These are phyloP conservation scores for Lecanicillium sp. DNA, from an alignment of 2,329 filamentous ascomycete species.

Conservation along the genomic window DNA sequence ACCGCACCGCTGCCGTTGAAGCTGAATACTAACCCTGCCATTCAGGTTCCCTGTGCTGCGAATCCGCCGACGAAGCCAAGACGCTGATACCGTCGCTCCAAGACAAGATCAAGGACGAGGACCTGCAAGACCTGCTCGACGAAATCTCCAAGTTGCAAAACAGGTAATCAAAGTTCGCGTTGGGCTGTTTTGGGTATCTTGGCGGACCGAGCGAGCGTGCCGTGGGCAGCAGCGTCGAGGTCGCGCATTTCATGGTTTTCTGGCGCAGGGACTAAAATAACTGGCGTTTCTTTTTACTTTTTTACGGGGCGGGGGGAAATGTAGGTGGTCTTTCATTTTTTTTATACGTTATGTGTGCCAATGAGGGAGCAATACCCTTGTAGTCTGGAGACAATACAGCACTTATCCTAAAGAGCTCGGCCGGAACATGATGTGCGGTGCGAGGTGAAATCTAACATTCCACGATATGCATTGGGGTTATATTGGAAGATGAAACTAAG, in stretches of 20 bases:
- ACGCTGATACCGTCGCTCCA: conserved; percentile 84
- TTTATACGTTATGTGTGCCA: not conserved
- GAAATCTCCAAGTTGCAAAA: conserved; percentile 76
- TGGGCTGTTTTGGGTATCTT: not conserved
- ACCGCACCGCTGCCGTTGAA: too few relatives aligned
- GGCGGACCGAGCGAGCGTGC: not conserved
- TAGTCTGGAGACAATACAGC: not conserved
- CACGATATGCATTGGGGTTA: too few relatives aligned
- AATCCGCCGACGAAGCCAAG: conserved; percentile 90
- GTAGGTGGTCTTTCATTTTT: conserved; percentile 2
- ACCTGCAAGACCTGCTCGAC: conserved; percentile 79
- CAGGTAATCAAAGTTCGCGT: conserved; percentile 16
- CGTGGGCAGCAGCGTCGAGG: too few relatives aligned
- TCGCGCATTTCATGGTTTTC: too few relatives aligned
- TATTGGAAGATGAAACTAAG: too few relatives aligned
- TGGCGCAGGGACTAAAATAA: conserved; percentile 20
- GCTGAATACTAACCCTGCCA: not conserved
- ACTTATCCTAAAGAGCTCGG: too few relatives aligned
- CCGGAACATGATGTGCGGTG: too few relatives aligned
- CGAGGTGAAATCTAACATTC: too few relatives aligned
- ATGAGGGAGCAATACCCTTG: not conserved
- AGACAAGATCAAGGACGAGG: conserved; percentile 85
- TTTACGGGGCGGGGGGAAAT: not conserved
- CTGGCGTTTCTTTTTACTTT: conserved; percentile 14
- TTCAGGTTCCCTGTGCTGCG: conserved; percentile 82